Conservation (phyloP, 1,284 basidiomycete genomes). For the Albatrellus sp. region DNA sequence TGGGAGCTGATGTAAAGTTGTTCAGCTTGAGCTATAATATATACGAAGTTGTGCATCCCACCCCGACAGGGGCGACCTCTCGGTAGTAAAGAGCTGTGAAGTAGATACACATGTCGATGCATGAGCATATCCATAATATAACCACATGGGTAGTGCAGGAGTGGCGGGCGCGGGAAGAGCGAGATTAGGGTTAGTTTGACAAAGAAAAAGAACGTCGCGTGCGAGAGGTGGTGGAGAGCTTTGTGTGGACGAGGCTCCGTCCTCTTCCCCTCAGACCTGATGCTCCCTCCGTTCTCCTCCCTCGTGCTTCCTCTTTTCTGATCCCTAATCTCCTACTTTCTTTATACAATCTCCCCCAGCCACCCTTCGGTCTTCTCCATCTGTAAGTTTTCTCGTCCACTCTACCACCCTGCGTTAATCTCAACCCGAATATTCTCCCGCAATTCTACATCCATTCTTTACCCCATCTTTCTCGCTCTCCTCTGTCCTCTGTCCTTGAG, state of each 20-base stretch:
- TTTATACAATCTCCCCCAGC: slow-evolving; percentile 8
- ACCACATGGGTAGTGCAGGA: no score
- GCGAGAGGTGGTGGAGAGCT: background rate
- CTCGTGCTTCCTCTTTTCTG: slow-evolving; percentile 2
- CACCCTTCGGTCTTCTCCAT: background rate
- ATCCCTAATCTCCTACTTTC: slow-evolving; percentile 2
- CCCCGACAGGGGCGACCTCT: slow-evolving; percentile 6
- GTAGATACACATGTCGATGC: background rate
- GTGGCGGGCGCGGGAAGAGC: background rate
- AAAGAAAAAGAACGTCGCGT: no score
- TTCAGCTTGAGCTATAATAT: slow-evolving; percentile 67
- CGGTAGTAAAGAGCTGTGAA: slow-evolving; percentile 6
- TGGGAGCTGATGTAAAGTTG: slow-evolving; percentile 3
- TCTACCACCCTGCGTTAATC: background rate
- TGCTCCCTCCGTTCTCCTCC: slow-evolving; percentile 12
- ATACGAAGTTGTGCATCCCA: slow-evolving; percentile 37
- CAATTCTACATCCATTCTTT: no score
- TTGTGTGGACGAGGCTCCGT: background rate
- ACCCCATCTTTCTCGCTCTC: background rate
- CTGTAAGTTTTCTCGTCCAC: background rate
- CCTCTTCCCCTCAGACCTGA: slow-evolving; percentile 12
- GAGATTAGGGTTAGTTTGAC: background rate
- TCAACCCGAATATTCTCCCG: background rate
- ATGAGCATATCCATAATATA: no score
- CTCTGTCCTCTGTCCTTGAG: background rate